Evolutionary conservation across 176 grass and related monocot genomes (phyloP).

Genomic region (Raddia distichophylla): DNA sequence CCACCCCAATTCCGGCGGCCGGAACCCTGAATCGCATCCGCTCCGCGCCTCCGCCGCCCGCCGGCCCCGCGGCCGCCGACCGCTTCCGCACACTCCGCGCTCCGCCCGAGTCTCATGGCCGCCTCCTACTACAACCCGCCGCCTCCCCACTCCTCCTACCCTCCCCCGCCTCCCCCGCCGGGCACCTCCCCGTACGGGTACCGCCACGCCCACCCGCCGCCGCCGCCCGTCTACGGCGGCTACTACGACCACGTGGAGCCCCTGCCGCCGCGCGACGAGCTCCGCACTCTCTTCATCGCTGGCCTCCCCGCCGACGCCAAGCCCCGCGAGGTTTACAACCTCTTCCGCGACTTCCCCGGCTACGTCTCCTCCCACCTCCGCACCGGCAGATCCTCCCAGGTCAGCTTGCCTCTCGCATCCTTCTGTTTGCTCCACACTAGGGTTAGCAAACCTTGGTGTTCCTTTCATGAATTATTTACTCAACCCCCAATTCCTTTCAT

Average conservation of each 20-base stretch:
- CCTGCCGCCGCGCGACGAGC: slow-evolving; percentile 56
- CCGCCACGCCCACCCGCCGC: slow-evolving; percentile 34
- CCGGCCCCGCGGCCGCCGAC: background rate
- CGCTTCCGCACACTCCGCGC: background rate
- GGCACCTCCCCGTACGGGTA: slow-evolving; percentile 53
- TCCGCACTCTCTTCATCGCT: slow-evolving; percentile 87
- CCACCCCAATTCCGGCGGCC: background rate
- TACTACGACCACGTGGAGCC: slow-evolving; percentile 54
- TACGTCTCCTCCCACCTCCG: slow-evolving; percentile 76
- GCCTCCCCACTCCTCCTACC: slow-evolving; percentile 45
- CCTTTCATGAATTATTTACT: background rate
- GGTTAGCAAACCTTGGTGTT: slow-evolving; percentile 14
- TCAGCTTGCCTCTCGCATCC: background rate
- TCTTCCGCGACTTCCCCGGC: slow-evolving; percentile 91
- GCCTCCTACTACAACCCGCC: slow-evolving; percentile 65
- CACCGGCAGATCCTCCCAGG: slow-evolving; percentile 71
- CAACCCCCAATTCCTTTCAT: slow-evolving; percentile 19
- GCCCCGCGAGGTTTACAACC: slow-evolving; percentile 90
- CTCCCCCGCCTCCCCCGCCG: slow-evolving; percentile 47
- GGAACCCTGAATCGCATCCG: slow-evolving; percentile 9
- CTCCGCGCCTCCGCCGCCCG: background rate
- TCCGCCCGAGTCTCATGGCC: slow-evolving; percentile 26
- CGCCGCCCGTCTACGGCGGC: slow-evolving; percentile 31
- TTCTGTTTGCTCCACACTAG: background rate
- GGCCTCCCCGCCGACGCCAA: slow-evolving; percentile 77